phyloP scores from a whole-genome alignment of 1,139 yeast genomes.

The Suhomyces choctaworum region DNA sequence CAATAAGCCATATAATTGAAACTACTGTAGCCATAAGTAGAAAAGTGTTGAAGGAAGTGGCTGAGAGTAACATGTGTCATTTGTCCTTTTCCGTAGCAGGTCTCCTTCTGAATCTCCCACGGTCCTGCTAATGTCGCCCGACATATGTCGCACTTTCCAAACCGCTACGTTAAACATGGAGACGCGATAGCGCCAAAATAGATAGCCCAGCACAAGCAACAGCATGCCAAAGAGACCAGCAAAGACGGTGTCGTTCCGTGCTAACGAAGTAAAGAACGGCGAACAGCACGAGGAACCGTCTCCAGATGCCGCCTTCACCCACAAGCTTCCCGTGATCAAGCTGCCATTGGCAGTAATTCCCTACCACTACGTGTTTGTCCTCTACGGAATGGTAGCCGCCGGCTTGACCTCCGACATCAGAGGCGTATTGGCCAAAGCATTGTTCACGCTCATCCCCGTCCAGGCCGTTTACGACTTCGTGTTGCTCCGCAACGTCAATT shows the following conservation, averaged over 20 bases:
- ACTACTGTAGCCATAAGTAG: too few relatives aligned
- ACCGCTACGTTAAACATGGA: neutral
- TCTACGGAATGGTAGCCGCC: slow-evolving; percentile 33
- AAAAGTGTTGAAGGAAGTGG: too few relatives aligned
- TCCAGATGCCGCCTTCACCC: neutral
- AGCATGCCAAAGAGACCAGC: slow-evolving; percentile 14
- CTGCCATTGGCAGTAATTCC: slow-evolving; percentile 35
- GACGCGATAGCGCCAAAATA: too few relatives aligned
- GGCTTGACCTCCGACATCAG: slow-evolving; percentile 37
- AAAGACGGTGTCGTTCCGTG: slow-evolving; percentile 18
- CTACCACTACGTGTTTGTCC: slow-evolving; percentile 45
- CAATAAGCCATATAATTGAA: too few relatives aligned
- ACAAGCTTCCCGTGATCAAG: slow-evolving; percentile 8
- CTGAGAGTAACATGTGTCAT: too few relatives aligned
- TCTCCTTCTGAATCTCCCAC: too few relatives aligned
- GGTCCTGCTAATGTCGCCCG: too few relatives aligned
- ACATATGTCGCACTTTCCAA: neutral
- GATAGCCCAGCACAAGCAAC: too few relatives aligned
- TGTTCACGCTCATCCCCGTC: slow-evolving; percentile 24
- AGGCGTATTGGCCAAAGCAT: slow-evolving; percentile 30
- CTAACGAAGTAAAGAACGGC: neutral
- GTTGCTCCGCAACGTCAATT: slow-evolving; percentile 21
- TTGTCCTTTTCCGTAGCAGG: too few relatives aligned
- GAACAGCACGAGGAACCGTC: slow-evolving; percentile 1
- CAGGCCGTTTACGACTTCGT: slow-evolving; percentile 32